These are phyloP conservation scores for Phytophthora boehmeriae DNA, from an alignment of 352 stramenopile genomes.

Conservation along the genomic window DNA sequence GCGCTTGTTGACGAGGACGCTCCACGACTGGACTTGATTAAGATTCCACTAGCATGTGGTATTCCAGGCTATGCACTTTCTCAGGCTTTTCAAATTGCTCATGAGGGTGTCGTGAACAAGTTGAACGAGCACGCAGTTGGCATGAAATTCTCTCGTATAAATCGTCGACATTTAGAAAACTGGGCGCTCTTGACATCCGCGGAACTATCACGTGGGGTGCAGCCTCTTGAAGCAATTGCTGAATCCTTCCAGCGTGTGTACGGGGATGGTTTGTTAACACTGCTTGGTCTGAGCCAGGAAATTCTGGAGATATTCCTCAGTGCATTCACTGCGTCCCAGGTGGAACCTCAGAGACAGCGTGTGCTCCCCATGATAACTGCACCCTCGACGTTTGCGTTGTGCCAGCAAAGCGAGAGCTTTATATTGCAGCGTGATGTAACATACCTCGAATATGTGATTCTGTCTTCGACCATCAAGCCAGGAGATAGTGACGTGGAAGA, in stretches of 20 bases:
- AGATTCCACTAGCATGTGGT: constrained; percentile 59
- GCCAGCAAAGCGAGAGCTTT: constrained; percentile 57
- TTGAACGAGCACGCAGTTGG: constrained; percentile 29
- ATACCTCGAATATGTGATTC: constrained; percentile 71
- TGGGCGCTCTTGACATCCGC: constrained; percentile 70
- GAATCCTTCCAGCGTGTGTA: constrained; percentile 75
- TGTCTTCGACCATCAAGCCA: constrained; percentile 21
- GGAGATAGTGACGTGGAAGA: constrained; percentile 18
- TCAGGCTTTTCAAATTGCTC: constrained; percentile 62
- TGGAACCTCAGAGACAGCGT: constrained; percentile 35
- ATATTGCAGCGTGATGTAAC: constrained; percentile 61
- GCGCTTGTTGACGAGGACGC: constrained; percentile 60
- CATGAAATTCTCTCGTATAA: constrained; percentile 50
- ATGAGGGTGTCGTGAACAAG: constrained; percentile 52
- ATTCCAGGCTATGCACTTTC: constrained; percentile 73
- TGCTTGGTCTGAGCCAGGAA: constrained; percentile 52
- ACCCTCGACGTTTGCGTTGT: constrained; percentile 62
- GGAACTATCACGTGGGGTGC: constrained; percentile 66
- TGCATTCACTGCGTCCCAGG: constrained; percentile 36
- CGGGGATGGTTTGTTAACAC: constrained; percentile 44
- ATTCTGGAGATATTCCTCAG: constrained; percentile 37
- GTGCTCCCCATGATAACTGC: constrained; percentile 37
- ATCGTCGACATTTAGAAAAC: constrained; percentile 75
- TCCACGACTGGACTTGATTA: constrained; percentile 68
- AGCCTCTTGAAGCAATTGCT: constrained; percentile 47